A percentile compares a stretch with the other conserved stretches of the same genome.
These are phyloP conservation scores for Scutellaria baicalensis DNA, from an alignment of 257 asterid genomes.

Conservation along the genomic window DNA sequence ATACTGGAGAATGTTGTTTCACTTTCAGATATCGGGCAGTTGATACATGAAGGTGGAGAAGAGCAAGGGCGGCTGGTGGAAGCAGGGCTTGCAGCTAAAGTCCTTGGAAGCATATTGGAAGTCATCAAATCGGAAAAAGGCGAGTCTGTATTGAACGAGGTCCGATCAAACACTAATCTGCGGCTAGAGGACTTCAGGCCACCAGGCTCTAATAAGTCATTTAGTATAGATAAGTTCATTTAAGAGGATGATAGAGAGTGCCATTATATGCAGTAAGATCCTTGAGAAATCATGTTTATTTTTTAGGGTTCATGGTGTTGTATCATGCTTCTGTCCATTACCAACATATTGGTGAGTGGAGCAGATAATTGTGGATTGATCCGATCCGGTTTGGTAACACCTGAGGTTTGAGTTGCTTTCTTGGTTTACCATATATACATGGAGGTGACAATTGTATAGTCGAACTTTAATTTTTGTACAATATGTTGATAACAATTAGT, in stretches of 20 bases:
- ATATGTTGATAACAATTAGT: too few relatives aligned
- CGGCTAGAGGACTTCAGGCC: constrained; percentile 46
- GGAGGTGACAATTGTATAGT: too few relatives aligned
- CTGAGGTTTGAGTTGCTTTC: too few relatives aligned
- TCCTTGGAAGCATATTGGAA: constrained; percentile 42
- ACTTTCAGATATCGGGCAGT: constrained; percentile 34
- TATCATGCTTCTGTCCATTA: too few relatives aligned
- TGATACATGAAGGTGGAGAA: constrained; percentile 54
- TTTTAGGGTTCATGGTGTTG: too few relatives aligned
- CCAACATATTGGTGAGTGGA: too few relatives aligned
- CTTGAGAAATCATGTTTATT: too few relatives aligned
- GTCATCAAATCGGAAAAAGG: constrained; percentile 50
- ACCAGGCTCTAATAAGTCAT: constrained; percentile 24
- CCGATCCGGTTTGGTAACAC: too few relatives aligned
- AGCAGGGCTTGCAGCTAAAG: constrained; percentile 57
- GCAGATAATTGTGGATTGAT: too few relatives aligned
- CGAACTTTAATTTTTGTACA: too few relatives aligned
- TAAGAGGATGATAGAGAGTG: constrained; percentile 7
- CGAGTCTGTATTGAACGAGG: constrained; percentile 41
- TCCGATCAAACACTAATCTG: constrained; percentile 34
- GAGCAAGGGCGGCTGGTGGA: constrained; percentile 49
- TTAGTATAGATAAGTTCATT: constrained; percentile 40
- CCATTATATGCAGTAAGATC: too few relatives aligned
- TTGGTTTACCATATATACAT: too few relatives aligned
- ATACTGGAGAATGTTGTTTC: constrained; percentile 34